These are phyloP conservation scores for Colletotrichum cuscutae DNA, from an alignment of 2,329 filamentous ascomycete species.

Conservation along the genomic window DNA sequence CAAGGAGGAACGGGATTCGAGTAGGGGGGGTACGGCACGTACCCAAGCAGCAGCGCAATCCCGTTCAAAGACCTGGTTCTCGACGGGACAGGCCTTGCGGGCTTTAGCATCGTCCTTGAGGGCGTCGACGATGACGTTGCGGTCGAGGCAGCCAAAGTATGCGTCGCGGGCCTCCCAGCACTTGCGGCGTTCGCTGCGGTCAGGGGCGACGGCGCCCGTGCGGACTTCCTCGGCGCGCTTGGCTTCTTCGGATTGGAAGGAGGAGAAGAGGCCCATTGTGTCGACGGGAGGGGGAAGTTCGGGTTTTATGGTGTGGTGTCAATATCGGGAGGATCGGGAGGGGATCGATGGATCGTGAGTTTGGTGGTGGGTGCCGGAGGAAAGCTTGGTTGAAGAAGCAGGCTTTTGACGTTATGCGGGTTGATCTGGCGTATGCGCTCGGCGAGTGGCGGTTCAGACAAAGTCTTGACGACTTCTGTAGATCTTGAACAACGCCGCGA, in stretches of 20 bases:
- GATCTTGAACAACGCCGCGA: background rate
- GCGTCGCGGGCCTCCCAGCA: constrained; percentile 92
- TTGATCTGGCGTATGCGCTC: background rate
- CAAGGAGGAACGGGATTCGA: background rate
- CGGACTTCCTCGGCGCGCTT: constrained; percentile 66
- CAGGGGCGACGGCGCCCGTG: constrained; percentile 77
- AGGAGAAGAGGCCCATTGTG: constrained; percentile 61
- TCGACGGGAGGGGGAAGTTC: background rate
- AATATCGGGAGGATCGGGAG: background rate
- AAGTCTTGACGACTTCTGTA: background rate
- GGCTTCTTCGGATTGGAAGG: constrained; percentile 50
- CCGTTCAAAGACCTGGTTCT: constrained; percentile 74
- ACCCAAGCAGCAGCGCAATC: constrained; percentile 95
- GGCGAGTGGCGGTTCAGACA: background rate
- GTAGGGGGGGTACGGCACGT: constrained; percentile 47
- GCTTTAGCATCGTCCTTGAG: constrained; percentile 54
- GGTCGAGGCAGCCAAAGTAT: constrained; percentile 90
- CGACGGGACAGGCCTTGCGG: constrained; percentile 50
- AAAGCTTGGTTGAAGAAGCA: background rate
- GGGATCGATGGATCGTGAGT: background rate
- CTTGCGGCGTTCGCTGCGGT: constrained; percentile 79
- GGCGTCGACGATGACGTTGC: constrained; percentile 80
- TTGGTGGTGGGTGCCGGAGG: too few species aligned
- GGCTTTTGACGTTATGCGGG: too few species aligned
- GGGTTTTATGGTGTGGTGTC: constrained; percentile 1